A percentile compares a stretch with the other conserved stretches of the same genome.
Conservation (phyloP, 2,329 filamentous ascomycete species). For the Cladosporium sp. region DNA sequence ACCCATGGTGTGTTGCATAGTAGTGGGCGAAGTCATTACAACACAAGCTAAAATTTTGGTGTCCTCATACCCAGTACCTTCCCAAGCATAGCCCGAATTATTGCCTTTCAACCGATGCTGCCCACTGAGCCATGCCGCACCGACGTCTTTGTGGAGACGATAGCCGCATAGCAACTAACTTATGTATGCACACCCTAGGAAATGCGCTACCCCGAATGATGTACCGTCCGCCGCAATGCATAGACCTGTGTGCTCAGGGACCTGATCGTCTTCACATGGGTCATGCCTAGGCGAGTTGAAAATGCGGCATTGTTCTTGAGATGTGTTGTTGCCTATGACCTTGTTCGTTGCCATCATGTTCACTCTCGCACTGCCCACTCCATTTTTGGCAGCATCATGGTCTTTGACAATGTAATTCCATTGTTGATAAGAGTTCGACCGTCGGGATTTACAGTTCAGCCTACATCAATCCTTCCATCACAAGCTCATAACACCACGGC, state of each 20-base stretch:
- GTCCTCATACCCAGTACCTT: background rate
- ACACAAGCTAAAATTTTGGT: background rate
- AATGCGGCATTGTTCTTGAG: conserved; percentile 13
- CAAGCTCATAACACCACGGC: background rate
- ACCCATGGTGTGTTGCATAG: background rate
- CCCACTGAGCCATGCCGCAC: conserved; percentile 6
- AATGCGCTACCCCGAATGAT: conserved; percentile 17
- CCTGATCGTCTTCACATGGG: conserved; percentile 16
- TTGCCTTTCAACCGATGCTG: background rate
- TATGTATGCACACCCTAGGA: conserved; percentile 15
- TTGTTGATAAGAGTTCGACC: conserved; percentile 4
- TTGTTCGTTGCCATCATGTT: conserved; percentile 1
- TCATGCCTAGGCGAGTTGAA: conserved; percentile 15
- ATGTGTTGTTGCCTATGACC: conserved; percentile 11
- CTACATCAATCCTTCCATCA: background rate
- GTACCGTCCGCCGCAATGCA: conserved; percentile 15
- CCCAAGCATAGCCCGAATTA: conserved; percentile 6
- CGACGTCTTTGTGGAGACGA: conserved; percentile 4
- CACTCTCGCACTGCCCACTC: conserved; percentile 7
- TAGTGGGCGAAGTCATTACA: background rate
- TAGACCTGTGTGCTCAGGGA: conserved; percentile 9
- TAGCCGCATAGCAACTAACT: conserved; percentile 11
- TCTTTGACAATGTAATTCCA: conserved; percentile 1
- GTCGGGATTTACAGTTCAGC: background rate
- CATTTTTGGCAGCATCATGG: conserved; percentile 14